Conservation (phyloP, 352 stramenopile species). For the Phytophthora constricta region DNA sequence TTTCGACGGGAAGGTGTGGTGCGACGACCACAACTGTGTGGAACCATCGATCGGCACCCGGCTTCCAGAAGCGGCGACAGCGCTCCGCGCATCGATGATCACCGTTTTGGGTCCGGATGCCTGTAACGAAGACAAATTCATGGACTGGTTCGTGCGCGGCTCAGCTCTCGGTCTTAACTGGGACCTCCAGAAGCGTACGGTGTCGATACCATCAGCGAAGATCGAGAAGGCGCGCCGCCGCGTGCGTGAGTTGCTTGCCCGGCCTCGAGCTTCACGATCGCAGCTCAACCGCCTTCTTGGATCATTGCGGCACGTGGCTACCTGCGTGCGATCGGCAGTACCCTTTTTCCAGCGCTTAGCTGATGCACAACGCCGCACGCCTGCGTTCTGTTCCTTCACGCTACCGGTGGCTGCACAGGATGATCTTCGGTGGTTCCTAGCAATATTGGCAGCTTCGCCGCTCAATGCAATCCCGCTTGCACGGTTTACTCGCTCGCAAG, state of each 20-base stretch:
- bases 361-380: not conserved
- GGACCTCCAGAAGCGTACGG: not conserved
- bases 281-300: conserved; percentile 6
- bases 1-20: conserved; percentile 18
- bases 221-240: conserved; percentile 3
- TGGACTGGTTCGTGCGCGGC: not conserved
- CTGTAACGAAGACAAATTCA: conserved; percentile 22
- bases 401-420: not conserved
- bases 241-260: not conserved
- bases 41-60: conserved; percentile 9
- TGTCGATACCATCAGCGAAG: conserved; percentile 15
- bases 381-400: not conserved
- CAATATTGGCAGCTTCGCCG: not conserved
- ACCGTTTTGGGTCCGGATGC: conserved; percentile 1
- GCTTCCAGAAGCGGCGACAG: conserved; percentile 1
- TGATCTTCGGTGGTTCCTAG: conserved; percentile 12
- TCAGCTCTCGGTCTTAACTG: conserved; percentile 2
- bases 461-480: conserved; percentile 8
- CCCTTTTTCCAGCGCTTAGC: conserved; percentile 18
- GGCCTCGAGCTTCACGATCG: not conserved
- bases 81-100: conserved; percentile 1
- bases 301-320: conserved; percentile 10
- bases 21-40: conserved; percentile 21
- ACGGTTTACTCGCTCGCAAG: conserved; percentile 4
- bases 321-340: not conserved